phyloP scores from a whole-genome alignment of 2,329 filamentous ascomycete genomes.

The Myriosclerotinia curreyana region DNA sequence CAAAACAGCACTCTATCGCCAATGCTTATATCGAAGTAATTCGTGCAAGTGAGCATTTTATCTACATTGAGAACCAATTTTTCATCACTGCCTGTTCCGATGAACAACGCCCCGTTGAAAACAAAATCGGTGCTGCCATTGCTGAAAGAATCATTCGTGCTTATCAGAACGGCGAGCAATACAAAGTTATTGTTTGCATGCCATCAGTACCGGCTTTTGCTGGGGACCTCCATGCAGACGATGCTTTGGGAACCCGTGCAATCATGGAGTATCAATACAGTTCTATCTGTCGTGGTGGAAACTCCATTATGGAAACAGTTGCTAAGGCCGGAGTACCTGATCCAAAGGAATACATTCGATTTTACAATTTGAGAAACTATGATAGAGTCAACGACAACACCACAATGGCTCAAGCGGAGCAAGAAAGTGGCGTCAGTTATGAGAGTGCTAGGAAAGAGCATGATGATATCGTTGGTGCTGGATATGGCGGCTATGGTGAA shows the following conservation, averaged over 20 bases:
- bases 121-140: slow-evolving; percentile 75
- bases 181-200: slow-evolving; percentile 74
- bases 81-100: slow-evolving; percentile 80
- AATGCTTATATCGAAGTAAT: slow-evolving; percentile 80
- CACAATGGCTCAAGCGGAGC: slow-evolving; percentile 59
- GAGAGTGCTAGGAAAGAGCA: slow-evolving; percentile 62
- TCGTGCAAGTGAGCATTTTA: slow-evolving; percentile 63
- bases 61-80: slow-evolving; percentile 83
- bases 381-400: slow-evolving; percentile 73
- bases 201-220: slow-evolving; percentile 80
- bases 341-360: slow-evolving; percentile 70
- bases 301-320: slow-evolving; percentile 74
- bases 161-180: slow-evolving; percentile 60
- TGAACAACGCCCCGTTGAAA: slow-evolving; percentile 68
- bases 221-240: slow-evolving; percentile 71
- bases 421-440: slow-evolving; percentile 63
- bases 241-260: slow-evolving; percentile 71
- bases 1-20: slow-evolving; percentile 66
- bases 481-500: slow-evolving; percentile 43
- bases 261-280: slow-evolving; percentile 89
- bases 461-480: slow-evolving; percentile 54
- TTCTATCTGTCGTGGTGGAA: slow-evolving; percentile 72
- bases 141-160: slow-evolving; percentile 75
- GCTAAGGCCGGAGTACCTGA: slow-evolving; percentile 62
- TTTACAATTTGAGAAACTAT: slow-evolving; percentile 82